Conservation (phyloP, 371 early-diverging fungal genomes). For the Rhizopus delemar region DNA sequence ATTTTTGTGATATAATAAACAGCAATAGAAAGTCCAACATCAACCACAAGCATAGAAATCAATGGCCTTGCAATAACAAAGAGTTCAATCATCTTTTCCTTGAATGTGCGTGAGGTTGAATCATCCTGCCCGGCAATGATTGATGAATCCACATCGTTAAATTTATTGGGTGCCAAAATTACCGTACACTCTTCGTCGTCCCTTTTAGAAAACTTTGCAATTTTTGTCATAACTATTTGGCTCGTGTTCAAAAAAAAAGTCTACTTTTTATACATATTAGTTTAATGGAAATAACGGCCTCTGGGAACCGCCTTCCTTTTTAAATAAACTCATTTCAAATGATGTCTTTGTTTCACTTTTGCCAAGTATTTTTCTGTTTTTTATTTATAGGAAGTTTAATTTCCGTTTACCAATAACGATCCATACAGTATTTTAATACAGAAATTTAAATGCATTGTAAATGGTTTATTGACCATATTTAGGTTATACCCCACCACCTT, state of each 20-base stretch:
- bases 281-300: too few species aligned
- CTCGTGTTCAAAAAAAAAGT: not conserved
- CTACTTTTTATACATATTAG: too few species aligned
- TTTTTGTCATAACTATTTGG: not conserved
- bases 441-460: too few species aligned
- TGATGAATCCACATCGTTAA: not conserved
- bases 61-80: slow-evolving; percentile 6
- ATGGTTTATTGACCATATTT: too few species aligned
- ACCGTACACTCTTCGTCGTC: not conserved
- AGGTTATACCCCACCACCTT: too few species aligned
- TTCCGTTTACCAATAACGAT: too few species aligned
- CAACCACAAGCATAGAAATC: slow-evolving; percentile 23
- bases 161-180: not conserved
- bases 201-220: not conserved
- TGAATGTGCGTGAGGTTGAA: slow-evolving; percentile 1
- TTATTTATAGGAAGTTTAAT: too few species aligned
- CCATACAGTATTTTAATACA: too few species aligned
- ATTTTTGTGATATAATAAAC: slow-evolving; percentile 39
- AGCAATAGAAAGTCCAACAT: slow-evolving; percentile 39
- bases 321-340: too few species aligned
- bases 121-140: not conserved
- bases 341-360: too few species aligned
- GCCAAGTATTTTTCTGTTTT: too few species aligned
- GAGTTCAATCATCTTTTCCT: slow-evolving; percentile 8
- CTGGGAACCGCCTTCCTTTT: too few species aligned